A percentile compares a stretch with the other conserved stretches of the same genome.
Evolutionary conservation across 192 early-diverging fungal genomes (phyloP).

Genomic region (Coemansia sp.): DNA sequence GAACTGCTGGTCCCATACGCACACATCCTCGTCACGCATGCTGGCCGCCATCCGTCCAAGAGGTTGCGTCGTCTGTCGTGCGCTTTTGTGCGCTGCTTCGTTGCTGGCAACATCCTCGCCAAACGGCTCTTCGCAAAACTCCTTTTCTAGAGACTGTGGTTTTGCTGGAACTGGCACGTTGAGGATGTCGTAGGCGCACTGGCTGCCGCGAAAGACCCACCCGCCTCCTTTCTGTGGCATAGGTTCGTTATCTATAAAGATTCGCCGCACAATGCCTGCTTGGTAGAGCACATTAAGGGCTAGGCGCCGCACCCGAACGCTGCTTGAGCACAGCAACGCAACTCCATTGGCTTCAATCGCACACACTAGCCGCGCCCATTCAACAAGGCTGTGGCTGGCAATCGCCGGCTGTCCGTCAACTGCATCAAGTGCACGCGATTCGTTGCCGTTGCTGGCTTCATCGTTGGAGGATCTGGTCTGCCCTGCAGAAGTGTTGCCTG

Average conservation of each 20-base stretch:
- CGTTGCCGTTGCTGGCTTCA: background rate
- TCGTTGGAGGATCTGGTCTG: background rate
- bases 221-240: constrained; percentile 14
- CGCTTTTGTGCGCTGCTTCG: background rate
- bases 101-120: constrained; percentile 2
- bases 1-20: constrained; percentile 39
- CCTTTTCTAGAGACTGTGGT: constrained; percentile 5
- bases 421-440: background rate
- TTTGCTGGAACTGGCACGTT: constrained; percentile 30
- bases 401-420: constrained; percentile 6
- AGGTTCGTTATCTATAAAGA: constrained; percentile 29
- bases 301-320: constrained; percentile 27
- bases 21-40: constrained; percentile 16
- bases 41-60: constrained; percentile 44
- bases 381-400: constrained; percentile 22
- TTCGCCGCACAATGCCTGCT: constrained; percentile 29
- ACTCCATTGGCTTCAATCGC: constrained; percentile 46
- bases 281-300: constrained; percentile 45
- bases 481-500: background rate
- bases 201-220: constrained; percentile 28
- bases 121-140: constrained; percentile 44
- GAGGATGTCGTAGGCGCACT: constrained; percentile 45
- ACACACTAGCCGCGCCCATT: constrained; percentile 36
- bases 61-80: constrained; percentile 2
- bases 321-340: constrained; percentile 48